Evolutionary conservation across 2,329 filamentous ascomycete genomes (phyloP).

Genomic region (Xylariaceae sp.): DNA sequence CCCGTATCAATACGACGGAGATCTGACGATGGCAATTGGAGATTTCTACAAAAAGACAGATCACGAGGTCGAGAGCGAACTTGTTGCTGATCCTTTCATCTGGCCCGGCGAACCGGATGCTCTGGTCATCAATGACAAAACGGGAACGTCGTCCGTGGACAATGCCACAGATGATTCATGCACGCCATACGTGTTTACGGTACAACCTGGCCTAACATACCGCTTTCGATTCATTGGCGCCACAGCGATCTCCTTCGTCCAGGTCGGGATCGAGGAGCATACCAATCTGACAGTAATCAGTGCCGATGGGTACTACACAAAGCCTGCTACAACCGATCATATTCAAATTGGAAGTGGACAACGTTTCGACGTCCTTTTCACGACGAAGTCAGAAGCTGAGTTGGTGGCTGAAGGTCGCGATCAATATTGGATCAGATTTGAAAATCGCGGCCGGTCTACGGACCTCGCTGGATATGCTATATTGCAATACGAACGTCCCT

Average conservation of each 20-base stretch:
- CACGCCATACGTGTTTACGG: slow-evolving; percentile 49
- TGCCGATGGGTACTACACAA: slow-evolving; percentile 55
- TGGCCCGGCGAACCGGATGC: slow-evolving; percentile 58
- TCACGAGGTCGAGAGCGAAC: slow-evolving; percentile 44
- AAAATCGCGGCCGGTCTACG: slow-evolving; percentile 46
- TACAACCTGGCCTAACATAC: slow-evolving; percentile 59
- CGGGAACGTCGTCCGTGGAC: slow-evolving; percentile 37
- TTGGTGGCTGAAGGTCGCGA: slow-evolving; percentile 32
- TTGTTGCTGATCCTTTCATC: slow-evolving; percentile 45
- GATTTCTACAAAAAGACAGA: slow-evolving; percentile 58
- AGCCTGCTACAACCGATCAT: slow-evolving; percentile 41
- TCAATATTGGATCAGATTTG: slow-evolving; percentile 45
- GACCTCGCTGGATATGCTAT: slow-evolving; percentile 46
- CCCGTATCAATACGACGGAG: slow-evolving; percentile 61
- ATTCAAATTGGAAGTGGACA: slow-evolving; percentile 57
- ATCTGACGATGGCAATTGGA: slow-evolving; percentile 50
- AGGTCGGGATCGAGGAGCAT: slow-evolving; percentile 55
- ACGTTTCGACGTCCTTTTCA: slow-evolving; percentile 55
- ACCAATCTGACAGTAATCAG: slow-evolving; percentile 54
- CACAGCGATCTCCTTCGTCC: slow-evolving; percentile 50
- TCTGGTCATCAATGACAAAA: slow-evolving; percentile 55
- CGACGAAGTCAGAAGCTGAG: slow-evolving; percentile 46
- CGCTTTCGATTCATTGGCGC: slow-evolving; percentile 57
- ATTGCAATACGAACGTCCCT: slow-evolving; percentile 38
- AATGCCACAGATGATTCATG: slow-evolving; percentile 35